Evolutionary conservation across 1,284 basidiomycete species (phyloP).

Genomic region (Schizophyllum commune): DNA sequence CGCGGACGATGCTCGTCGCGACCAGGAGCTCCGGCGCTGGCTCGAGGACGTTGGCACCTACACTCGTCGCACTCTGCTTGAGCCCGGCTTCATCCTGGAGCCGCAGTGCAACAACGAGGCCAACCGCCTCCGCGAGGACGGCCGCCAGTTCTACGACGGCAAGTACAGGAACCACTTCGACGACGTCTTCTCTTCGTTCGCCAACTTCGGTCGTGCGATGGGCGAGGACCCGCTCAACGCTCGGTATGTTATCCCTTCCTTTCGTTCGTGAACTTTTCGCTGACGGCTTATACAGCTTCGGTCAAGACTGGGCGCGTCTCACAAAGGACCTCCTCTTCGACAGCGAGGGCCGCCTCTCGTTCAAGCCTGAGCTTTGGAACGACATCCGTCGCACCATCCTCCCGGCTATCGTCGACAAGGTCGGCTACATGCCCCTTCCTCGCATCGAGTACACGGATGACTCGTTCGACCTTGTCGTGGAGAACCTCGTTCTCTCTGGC

Average conservation of each 20-base stretch:
- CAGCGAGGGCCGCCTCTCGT: conserved; percentile 79
- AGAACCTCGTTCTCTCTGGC: conserved; percentile 87
- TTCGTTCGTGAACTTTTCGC: neutral
- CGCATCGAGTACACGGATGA: conserved; percentile 89
- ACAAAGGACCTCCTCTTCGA: conserved; percentile 82
- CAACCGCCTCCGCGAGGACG: conserved; percentile 54
- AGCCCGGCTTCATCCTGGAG: conserved; percentile 85
- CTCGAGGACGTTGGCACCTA: conserved; percentile 63
- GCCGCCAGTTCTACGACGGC: conserved; percentile 73
- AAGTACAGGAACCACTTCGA: conserved; percentile 88
- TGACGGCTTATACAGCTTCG: conserved; percentile 41
- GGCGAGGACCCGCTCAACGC: conserved; percentile 77
- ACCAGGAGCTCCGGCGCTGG: conserved; percentile 75
- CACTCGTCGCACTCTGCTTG: conserved; percentile 56
- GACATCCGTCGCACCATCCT: conserved; percentile 81
- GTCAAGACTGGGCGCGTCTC: conserved; percentile 77
- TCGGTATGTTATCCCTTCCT: conserved; percentile 10
- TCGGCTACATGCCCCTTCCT: conserved; percentile 73
- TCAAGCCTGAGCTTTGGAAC: conserved; percentile 86
- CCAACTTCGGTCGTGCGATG: conserved; percentile 78
- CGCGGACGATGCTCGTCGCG: conserved; percentile 69
- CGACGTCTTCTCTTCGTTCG: conserved; percentile 62
- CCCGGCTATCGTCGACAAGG: conserved; percentile 69
- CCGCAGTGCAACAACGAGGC: conserved; percentile 65
- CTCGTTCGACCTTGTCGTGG: conserved; percentile 81